A percentile compares a stretch with the other conserved stretches of the same genome.
Conservation (phyloP, 768 basidiomycete genomes). For the Lactarius akahatsu region DNA sequence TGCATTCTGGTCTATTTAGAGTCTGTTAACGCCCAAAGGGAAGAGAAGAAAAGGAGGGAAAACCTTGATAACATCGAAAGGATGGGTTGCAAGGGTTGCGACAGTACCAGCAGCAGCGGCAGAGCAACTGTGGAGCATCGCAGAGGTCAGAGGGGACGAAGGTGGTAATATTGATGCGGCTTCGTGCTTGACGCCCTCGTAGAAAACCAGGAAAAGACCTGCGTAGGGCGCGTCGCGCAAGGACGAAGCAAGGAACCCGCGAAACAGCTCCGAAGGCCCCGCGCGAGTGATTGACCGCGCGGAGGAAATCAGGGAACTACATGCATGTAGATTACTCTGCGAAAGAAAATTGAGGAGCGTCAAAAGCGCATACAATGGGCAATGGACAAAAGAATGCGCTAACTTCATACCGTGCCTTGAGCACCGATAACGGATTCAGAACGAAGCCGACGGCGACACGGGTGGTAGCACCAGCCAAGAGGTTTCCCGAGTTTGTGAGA, state of each 20-base stretch:
- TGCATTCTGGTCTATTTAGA: constrained; percentile 79
- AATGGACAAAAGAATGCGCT: constrained; percentile 28
- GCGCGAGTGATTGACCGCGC: constrained; percentile 58
- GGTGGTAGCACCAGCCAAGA: constrained; percentile 80
- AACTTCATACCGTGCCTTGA: constrained; percentile 93
- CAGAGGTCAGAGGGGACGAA: constrained; percentile 46
- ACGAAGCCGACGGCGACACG: constrained; percentile 80
- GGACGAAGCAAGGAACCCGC: constrained; percentile 84
- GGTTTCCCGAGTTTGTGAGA: constrained; percentile 75
- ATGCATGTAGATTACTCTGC: constrained; percentile 78
- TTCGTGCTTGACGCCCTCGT: constrained; percentile 82
- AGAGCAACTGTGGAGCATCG: constrained; percentile 58
- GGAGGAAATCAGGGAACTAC: constrained; percentile 59
- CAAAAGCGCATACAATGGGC: neutral
- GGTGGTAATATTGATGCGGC: constrained; percentile 51
- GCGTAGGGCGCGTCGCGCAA: constrained; percentile 95
- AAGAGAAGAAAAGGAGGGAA: neutral
- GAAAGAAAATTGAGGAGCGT: neutral
- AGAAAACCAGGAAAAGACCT: constrained; percentile 83
- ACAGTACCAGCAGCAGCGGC: constrained; percentile 82
- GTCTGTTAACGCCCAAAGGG: constrained; percentile 8
- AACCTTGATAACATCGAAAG: constrained; percentile 94
- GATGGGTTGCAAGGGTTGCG: constrained; percentile 84
- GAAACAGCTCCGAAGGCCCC: constrained; percentile 79
- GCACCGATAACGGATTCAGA: constrained; percentile 85